These are phyloP conservation scores for Suillus paluster DNA, from an alignment of 768 basidiomycete genomes.

Conservation along the genomic window DNA sequence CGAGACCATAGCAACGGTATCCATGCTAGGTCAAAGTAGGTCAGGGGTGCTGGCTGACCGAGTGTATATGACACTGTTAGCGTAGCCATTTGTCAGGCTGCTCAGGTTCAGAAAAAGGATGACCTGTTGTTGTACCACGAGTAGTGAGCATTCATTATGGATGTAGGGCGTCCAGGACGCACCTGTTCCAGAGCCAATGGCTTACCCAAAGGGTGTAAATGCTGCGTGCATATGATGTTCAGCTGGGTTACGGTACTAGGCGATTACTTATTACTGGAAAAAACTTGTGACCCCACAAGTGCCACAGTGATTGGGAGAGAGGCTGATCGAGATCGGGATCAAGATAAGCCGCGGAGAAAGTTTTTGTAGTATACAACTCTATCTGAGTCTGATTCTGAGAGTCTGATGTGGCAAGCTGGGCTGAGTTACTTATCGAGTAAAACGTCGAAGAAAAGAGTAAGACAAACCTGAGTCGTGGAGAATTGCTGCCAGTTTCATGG, in stretches of 20 bases:
- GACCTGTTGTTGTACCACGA: not conserved
- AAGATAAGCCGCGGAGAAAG: too few species aligned
- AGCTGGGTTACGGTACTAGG: not conserved
- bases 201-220: too few species aligned
- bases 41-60: not conserved
- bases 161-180: not conserved
- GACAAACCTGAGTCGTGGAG: not conserved
- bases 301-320: too few species aligned
- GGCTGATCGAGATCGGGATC: not conserved
- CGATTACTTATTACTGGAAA: not conserved
- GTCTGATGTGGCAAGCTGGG: not conserved
- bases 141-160: not conserved
- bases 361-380: too few species aligned
- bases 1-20: not conserved
- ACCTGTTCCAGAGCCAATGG: too few species aligned
- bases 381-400: not conserved
- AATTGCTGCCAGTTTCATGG: not conserved
- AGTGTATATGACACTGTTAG: not conserved
- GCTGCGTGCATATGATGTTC: not conserved
- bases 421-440: not conserved
- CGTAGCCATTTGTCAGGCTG: conserved; percentile 4
- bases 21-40: not conserved
- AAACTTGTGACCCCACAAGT: not conserved
- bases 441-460: not conserved
- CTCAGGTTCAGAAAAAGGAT: not conserved